phyloP scores from a whole-genome alignment of 176 grass and related monocot genomes.

The Pontederia paniculata region DNA sequence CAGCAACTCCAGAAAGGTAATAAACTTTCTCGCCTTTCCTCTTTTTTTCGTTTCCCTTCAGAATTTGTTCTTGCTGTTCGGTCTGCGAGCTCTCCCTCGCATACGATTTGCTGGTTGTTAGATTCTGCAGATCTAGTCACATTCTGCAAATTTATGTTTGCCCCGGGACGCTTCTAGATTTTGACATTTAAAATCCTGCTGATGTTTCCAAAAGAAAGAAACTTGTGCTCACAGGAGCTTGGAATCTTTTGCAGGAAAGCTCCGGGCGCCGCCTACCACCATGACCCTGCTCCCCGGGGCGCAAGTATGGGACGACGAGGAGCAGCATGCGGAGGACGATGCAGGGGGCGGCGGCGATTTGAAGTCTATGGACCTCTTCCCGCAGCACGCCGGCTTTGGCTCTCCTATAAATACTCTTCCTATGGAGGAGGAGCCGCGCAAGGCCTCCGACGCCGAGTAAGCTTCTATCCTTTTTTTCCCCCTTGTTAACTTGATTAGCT shows the following conservation, averaged over 20 bases:
- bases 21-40: background rate
- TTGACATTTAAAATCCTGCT: too few relatives aligned
- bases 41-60: background rate
- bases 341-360: too few relatives aligned
- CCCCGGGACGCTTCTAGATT: too few relatives aligned
- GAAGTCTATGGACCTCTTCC: background rate
- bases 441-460: background rate
- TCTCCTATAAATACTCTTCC: background rate
- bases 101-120: too few relatives aligned
- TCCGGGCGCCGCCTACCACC: background rate
- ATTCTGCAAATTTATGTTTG: too few relatives aligned
- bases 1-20: background rate
- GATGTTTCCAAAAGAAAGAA: too few relatives aligned
- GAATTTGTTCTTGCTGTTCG: background rate
- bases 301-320: constrained; percentile 11
- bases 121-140: too few relatives aligned
- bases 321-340: background rate
- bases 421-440: background rate
- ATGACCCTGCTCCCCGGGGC: background rate
- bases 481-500: background rate
- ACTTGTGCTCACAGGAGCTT: too few relatives aligned
- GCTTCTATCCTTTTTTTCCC: background rate
- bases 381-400: background rate
- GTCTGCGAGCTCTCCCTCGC: too few relatives aligned
- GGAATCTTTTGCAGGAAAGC: background rate